phyloP scores from a whole-genome alignment of 352 stramenopile species.

The Stramenopiles sp. region DNA sequence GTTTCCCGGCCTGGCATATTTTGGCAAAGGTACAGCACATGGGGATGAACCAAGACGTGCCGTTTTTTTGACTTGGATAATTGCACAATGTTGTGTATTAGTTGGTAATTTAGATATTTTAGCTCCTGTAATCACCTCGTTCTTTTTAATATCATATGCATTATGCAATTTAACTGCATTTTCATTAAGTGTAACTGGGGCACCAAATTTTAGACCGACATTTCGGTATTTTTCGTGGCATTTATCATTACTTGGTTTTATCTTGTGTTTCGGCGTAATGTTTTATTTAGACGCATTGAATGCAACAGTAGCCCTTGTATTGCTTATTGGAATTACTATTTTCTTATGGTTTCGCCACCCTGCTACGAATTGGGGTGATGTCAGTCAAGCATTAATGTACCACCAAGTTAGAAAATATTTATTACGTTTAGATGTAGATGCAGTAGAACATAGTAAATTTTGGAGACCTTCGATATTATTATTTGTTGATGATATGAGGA shows the following conservation, averaged over 20 bases:
- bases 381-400: slow-evolving; percentile 57
- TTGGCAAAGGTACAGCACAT: slow-evolving; percentile 30
- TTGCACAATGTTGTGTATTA: slow-evolving; percentile 43
- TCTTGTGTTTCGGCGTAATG: slow-evolving; percentile 42
- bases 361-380: slow-evolving; percentile 37
- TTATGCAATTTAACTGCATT: slow-evolving; percentile 47
- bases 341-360: slow-evolving; percentile 38
- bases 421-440: slow-evolving; percentile 44
- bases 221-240: slow-evolving; percentile 45
- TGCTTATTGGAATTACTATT: slow-evolving; percentile 35
- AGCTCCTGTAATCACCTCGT: slow-evolving; percentile 47
- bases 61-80: slow-evolving; percentile 35
- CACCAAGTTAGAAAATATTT: slow-evolving; percentile 49
- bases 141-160: slow-evolving; percentile 50
- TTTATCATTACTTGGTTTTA: slow-evolving; percentile 32
- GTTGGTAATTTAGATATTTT: slow-evolving; percentile 45
- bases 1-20: slow-evolving; percentile 31
- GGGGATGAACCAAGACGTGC: slow-evolving; percentile 43
- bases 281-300: slow-evolving; percentile 44
- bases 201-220: slow-evolving; percentile 47
- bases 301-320: slow-evolving; percentile 30
- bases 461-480: too few relatives aligned
- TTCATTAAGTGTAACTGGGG: slow-evolving; percentile 40
- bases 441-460: too few relatives aligned
- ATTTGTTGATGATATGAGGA: too few relatives aligned